Evolutionary conservation across 2,329 filamentous ascomycete genomes (phyloP), one percentile per base, ranked within the genome.

Genomic region (Pseudogymnoascus sp.): DNA sequence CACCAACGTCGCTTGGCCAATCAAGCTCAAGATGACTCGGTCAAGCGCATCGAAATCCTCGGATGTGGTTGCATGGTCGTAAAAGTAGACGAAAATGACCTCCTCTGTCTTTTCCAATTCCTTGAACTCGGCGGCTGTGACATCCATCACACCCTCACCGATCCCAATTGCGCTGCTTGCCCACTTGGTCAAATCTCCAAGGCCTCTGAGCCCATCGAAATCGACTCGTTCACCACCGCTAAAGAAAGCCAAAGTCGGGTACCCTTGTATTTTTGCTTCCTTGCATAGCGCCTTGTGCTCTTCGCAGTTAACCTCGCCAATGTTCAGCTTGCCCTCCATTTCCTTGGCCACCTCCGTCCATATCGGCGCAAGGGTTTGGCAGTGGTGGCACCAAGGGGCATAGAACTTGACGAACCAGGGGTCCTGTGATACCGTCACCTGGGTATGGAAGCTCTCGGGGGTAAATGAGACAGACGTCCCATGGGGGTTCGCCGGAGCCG

Each of bases 341-440:
- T 93, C 90, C 72, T 92, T 92, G 47, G 89, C 89, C 75, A 99
- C 85, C 69, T 93, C 89, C 64, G 86, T 79, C 94, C 94, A 99
- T 65, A 86, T 92, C 2, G 94, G 89, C 36, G 89, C 90, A 81
- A 99, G 86, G 37, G 90, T 90, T 76, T 96, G 90, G 75, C 95
- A 99, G 75, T 99, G 94, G 67, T 87, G 86, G 74, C 94, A 99
- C 94, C 93, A 97, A 5, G 94, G 95, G 16, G 91, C 92, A 73
- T 97, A 97, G 73, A 99, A 97, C 75, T 99, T 99, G 80, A 99
- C 86, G 71, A 99, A 97, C 94, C 94, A 99, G 5, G 92, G 88
- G 65, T 97, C 92, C 65, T 89, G 85, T 0, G 91, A 92, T 72
- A 87, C 89, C 2, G 91, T 96, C 54, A 99, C 92, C 37, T 88